These are phyloP conservation scores for Stachybotrys elegans DNA, from an alignment of 2,329 filamentous ascomycete genomes.

Conservation along the genomic window DNA sequence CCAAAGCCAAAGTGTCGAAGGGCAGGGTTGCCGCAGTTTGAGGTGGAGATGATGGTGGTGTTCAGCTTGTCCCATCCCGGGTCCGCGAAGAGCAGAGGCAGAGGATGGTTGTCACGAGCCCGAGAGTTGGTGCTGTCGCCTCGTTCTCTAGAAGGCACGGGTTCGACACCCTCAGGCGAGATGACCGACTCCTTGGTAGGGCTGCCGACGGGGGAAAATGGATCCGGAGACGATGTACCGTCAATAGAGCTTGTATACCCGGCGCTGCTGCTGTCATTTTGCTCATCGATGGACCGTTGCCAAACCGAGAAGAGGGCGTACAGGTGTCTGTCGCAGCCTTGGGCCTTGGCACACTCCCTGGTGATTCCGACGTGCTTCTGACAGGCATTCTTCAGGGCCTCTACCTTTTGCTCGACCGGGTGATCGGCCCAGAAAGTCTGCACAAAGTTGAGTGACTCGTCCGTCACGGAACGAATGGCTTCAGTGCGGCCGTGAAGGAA, in stretches of 20 bases:
- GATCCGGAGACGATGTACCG: constrained; percentile 41
- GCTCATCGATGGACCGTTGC: constrained; percentile 79
- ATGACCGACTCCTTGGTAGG: constrained; percentile 46
- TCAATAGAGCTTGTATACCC: constrained; percentile 60
- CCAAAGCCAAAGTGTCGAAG: constrained; percentile 96
- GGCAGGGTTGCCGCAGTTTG: constrained; percentile 96
- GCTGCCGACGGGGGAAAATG: constrained; percentile 43
- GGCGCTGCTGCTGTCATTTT: constrained; percentile 50
- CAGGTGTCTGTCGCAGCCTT: constrained; percentile 87
- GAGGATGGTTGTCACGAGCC: constrained; percentile 39
- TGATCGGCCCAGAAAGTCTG: constrained; percentile 94
- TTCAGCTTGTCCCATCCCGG: constrained; percentile 92
- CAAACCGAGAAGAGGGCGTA: constrained; percentile 94
- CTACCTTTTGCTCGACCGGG: constrained; percentile 75
- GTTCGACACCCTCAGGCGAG: constrained; percentile 22
- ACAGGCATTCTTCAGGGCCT: constrained; percentile 77
- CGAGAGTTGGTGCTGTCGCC: constrained; percentile 51
- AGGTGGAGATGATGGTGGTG: constrained; percentile 89
- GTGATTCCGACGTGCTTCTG: constrained; percentile 77
- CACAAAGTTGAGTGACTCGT: constrained; percentile 81
- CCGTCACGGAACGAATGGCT: constrained; percentile 80
- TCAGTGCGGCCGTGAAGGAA: constrained; percentile 93
- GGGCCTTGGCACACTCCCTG: constrained; percentile 78
- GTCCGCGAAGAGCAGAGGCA: constrained; percentile 83
- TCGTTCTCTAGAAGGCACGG: constrained; percentile 37